Evolutionary conservation across 2,329 filamentous ascomycete genomes (phyloP).

Genomic region (Fusarium sp.): DNA sequence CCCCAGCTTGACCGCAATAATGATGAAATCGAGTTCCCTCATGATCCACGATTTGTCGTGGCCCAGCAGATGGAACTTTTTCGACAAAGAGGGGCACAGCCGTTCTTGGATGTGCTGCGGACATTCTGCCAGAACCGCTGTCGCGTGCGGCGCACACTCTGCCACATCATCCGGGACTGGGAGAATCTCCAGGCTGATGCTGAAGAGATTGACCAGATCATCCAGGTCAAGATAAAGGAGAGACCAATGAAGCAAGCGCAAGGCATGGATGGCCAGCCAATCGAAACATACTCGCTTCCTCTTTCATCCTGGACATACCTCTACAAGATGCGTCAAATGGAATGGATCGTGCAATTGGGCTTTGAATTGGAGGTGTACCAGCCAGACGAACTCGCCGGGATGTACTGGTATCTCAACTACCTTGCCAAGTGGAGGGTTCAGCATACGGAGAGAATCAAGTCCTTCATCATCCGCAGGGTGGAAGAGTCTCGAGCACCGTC

Average conservation of each 20-base stretch:
- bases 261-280: slow-evolving; percentile 54
- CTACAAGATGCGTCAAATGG: slow-evolving; percentile 91
- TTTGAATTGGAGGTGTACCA: slow-evolving; percentile 96
- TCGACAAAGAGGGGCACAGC: slow-evolving; percentile 73
- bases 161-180: slow-evolving; percentile 87
- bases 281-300: slow-evolving; percentile 76
- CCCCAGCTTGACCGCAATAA: slow-evolving; percentile 80
- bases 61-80: slow-evolving; percentile 82
- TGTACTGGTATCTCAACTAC: slow-evolving; percentile 93
- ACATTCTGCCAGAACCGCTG: slow-evolving; percentile 92
- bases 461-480: slow-evolving; percentile 68
- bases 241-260: slow-evolving; percentile 68
- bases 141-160: slow-evolving; percentile 89
- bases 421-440: slow-evolving; percentile 77
- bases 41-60: slow-evolving; percentile 82
- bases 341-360: slow-evolving; percentile 89
- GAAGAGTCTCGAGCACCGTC: slow-evolving; percentile 48
- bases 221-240: slow-evolving; percentile 75
- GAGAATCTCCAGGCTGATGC: slow-evolving; percentile 87
- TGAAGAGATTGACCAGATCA: slow-evolving; percentile 80
- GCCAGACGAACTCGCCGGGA: slow-evolving; percentile 84
- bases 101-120: slow-evolving; percentile 87
- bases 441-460: slow-evolving; percentile 81
- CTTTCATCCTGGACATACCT: slow-evolving; percentile 92
- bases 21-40: slow-evolving; percentile 81